Evolutionary conservation across 177 flowering plant species (phyloP), one percentile per base, ranked within the genome.

Genomic region (Vitis hybrid): DNA sequence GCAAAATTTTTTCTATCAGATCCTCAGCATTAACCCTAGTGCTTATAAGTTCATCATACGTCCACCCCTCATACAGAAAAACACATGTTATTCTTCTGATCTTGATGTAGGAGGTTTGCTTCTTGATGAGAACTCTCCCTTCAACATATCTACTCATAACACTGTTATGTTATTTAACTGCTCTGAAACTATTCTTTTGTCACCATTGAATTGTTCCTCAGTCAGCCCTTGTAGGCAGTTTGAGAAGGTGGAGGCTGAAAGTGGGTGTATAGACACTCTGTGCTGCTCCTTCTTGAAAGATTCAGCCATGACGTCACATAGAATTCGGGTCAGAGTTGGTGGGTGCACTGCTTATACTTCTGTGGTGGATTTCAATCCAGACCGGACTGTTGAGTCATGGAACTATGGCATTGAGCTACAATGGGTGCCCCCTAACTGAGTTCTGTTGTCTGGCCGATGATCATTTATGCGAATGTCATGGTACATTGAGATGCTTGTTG

Each of bases 281-380:
- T 87, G 91, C 53, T 87, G 88, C 78, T 67, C 75, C 2, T 89
- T 48, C 78, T 72, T 86, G 79, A 89, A 89, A 76, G 90, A 87
- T 68, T 65, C 87, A 2, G 67, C 87, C 15, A 80, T 86, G 67
- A 86, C 83, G 52, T 74, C 86, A 2, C 89, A 69, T 74, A 67
- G 77, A 62, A 87, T 87, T 18, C 79, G 87, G 76, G 71, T 84
- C 6, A 81, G 90, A 66, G 45, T 70, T 70, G 94, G 89, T 29
- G 91, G 90, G 1, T 89, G 94, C 80, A 81, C 83, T 39, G 91
- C 91, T 20, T 87, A 89, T 64, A 86, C 94, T 62, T 66, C 71
- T 15, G 76, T 85, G 58, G 89, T 86, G 60, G 68, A 86, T 51
- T 1, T 85, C 5, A 69, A 73, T 4, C 62, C 81, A 1, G 75